Percentiles rank a stretch among this genome's conserved stretches.
phyloP scores from a whole-genome alignment of 1,284 basidiomycete species.

The Peniophora sp. region DNA sequence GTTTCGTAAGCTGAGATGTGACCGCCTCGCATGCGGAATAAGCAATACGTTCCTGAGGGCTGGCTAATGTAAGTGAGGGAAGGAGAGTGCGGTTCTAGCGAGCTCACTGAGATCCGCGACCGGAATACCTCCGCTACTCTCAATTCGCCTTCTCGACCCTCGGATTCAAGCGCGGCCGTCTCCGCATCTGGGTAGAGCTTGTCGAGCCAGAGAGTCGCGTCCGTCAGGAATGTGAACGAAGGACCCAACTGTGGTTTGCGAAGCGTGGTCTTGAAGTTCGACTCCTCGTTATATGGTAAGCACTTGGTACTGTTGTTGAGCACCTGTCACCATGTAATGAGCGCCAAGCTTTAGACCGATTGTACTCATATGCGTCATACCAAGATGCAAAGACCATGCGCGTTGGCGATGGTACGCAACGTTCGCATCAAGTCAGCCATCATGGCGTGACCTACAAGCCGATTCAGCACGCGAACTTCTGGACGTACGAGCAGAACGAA shows the following conservation, averaged over 20 bases:
- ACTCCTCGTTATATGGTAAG: slow-evolving; percentile 26
- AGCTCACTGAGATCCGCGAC: slow-evolving; percentile 38
- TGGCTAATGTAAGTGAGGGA: slow-evolving; percentile 12
- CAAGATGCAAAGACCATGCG: slow-evolving; percentile 37
- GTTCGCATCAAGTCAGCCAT: slow-evolving; percentile 67
- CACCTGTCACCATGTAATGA: slow-evolving; percentile 32
- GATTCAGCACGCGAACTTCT: neutral
- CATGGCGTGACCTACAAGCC: slow-evolving; percentile 48
- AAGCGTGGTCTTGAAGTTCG: slow-evolving; percentile 28
- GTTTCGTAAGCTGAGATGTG: too few species aligned
- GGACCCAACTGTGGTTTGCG: slow-evolving; percentile 68
- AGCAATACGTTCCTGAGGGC: slow-evolving; percentile 29
- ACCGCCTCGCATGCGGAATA: slow-evolving; percentile 17
- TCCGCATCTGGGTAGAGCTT: neutral
- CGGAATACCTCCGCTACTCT: slow-evolving; percentile 23
- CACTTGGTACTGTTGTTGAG: slow-evolving; percentile 35
- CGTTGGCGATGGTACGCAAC: slow-evolving; percentile 43
- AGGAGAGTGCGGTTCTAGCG: neutral
- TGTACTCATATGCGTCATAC: slow-evolving; percentile 30
- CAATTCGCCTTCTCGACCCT: slow-evolving; percentile 7
- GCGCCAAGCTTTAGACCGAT: neutral
- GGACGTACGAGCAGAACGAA: neutral
- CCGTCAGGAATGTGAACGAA: slow-evolving; percentile 64
- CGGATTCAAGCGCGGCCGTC: neutral
- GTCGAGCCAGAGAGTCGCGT: slow-evolving; percentile 62